These are phyloP conservation scores for Zancudomyces culisetae DNA, from an alignment of 371 early-diverging fungal genomes.

Conservation along the genomic window DNA sequence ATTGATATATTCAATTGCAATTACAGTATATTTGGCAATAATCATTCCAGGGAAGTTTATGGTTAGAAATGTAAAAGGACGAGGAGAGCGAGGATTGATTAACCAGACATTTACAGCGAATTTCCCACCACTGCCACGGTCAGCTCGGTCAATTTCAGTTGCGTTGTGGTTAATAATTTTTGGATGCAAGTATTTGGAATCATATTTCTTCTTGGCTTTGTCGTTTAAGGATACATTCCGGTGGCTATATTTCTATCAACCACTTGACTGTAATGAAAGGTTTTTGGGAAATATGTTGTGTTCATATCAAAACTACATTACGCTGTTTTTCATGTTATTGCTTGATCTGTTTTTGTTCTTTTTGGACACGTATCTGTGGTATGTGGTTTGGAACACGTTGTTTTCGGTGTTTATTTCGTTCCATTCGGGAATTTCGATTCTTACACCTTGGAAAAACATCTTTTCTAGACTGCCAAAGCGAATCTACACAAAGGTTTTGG, in stretches of 20 bases:
- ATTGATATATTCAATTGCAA: conserved; percentile 39
- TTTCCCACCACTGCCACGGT: conserved; percentile 47
- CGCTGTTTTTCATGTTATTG: conserved; percentile 55
- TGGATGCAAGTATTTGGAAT: conserved; percentile 55
- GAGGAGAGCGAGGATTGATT: conserved; percentile 29
- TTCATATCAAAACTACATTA: conserved; percentile 45
- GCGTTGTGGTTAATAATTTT: conserved; percentile 58
- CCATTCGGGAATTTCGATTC: conserved; percentile 61
- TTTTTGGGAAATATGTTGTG: conserved; percentile 32
- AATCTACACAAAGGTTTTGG: conserved; percentile 58
- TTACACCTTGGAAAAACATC: conserved; percentile 74
- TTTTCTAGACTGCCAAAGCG: conserved; percentile 67
- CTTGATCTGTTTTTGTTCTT: conserved; percentile 63
- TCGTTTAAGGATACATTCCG: conserved; percentile 69
- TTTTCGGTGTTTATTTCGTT: conserved; percentile 64
- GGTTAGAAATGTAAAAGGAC: conserved; percentile 26
- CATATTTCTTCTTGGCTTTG: conserved; percentile 64
- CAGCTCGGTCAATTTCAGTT: conserved; percentile 56
- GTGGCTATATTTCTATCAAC: conserved; percentile 34
- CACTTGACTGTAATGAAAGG: conserved; percentile 36
- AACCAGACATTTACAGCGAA: conserved; percentile 56
- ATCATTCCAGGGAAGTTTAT: conserved; percentile 47
- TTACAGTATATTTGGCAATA: conserved; percentile 42
- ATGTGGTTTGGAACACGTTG: conserved; percentile 64
- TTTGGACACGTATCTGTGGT: conserved; percentile 83